Evolutionary conservation across 176 grass and related monocot species (phyloP), one percentile per base, ranked within the genome.

Genomic region (Paspalum vaginatum): DNA sequence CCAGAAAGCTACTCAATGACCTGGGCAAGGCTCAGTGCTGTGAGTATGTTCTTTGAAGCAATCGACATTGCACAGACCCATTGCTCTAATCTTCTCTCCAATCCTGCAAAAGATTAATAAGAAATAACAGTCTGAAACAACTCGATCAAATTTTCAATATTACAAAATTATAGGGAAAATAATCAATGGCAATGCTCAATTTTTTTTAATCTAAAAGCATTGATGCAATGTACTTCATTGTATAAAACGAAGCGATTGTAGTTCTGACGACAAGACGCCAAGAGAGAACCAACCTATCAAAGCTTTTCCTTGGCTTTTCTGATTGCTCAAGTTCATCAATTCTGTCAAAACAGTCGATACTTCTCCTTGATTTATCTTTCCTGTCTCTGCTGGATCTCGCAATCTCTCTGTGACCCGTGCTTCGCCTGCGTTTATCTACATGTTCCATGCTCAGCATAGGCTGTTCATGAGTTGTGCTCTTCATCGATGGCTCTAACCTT

Each of bases 221-320:
- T 24, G 83, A 22, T n/a, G 59, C 10, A 38, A 38, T 43, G 50
- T 62, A 38, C 24, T 65, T 65, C 17, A 46, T 82, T 11, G 2
- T 40, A 80, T 74, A 15, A 16, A 66, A 32, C 15, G 11, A 15
- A 65, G 27, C 18, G 7, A 47, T 27, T 85, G 9, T 57, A 61
- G 17, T 59, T 45, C 54, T 40, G 2, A 81, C 75, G 3, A 44
- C 3, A 79, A 74, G 41, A 39, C 80, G 42, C 13, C 59, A 11
- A 89, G 54, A 68, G 14, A 49, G 38, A 79, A 66, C 89, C 55
- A 64, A 98, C 95, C 88, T 85, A 46, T 98, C 95, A 48, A 93
- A 81, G 77, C 95, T 98, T 83, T 95, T 98, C 86, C 92, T 98
- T 79, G 95, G 95, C 79, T 93, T 93, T 18, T 93, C 90, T 41